phyloP scores from a whole-genome alignment of 2,329 filamentous ascomycete genomes.

The Ascochyta rabiei region DNA sequence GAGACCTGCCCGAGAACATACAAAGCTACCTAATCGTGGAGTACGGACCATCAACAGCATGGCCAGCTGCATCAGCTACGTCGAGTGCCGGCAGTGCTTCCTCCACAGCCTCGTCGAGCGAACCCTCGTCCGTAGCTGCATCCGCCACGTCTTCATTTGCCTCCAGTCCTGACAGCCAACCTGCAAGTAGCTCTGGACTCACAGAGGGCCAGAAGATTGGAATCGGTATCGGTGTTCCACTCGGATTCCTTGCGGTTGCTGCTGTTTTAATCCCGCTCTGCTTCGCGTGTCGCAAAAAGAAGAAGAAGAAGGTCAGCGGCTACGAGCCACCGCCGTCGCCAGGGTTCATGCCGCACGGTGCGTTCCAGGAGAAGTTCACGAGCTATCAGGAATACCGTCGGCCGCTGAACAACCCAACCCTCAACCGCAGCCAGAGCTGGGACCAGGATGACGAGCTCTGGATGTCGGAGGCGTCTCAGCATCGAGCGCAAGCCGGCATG shows the following conservation, averaged over 20 bases:
- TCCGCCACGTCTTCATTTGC: constrained; percentile 14
- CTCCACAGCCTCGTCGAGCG: constrained; percentile 9
- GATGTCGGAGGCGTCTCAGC: constrained; percentile 6
- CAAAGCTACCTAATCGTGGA: constrained; percentile 42
- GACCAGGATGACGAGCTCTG: constrained; percentile 39
- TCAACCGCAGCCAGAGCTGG: constrained; percentile 33
- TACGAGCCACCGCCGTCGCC: constrained; percentile 42
- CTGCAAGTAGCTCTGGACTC: constrained; percentile 26
- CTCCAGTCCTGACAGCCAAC: constrained; percentile 24
- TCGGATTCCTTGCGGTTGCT: constrained; percentile 62
- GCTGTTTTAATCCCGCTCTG: constrained; percentile 35
- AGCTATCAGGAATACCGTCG: constrained; percentile 31
- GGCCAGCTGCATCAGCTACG: constrained; percentile 25
- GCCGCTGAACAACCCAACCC: constrained; percentile 25
- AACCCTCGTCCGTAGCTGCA: not conserved
- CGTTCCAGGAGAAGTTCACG: constrained; percentile 38
- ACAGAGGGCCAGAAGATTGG: constrained; percentile 40
- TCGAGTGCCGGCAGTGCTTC: constrained; percentile 4
- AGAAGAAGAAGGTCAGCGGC: constrained; percentile 26
- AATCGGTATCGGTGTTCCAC: constrained; percentile 54
- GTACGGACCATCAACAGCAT: constrained; percentile 43
- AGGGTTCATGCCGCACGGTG: constrained; percentile 45
- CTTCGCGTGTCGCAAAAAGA: constrained; percentile 34
- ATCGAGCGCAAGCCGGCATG: constrained; percentile 5
- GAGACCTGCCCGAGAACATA: constrained; percentile 39